Conservation (phyloP, 2,329 filamentous ascomycete genomes). For the Alternaria novae-zelandiae region DNA sequence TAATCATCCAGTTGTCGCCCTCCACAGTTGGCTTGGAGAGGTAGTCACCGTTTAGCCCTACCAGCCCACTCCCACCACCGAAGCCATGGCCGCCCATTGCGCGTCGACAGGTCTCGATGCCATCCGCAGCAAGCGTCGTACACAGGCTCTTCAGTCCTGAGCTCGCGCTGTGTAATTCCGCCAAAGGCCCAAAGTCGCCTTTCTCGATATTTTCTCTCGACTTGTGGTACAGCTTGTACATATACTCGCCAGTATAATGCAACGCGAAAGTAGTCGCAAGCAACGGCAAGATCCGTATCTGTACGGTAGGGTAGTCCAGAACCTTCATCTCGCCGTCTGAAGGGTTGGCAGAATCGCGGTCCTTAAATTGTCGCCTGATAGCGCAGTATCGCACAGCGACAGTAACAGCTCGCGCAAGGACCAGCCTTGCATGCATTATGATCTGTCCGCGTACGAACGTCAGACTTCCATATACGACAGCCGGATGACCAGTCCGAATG, state of each 20-base stretch:
- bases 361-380: constrained; percentile 58
- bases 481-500: constrained; percentile 55
- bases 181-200: constrained; percentile 58
- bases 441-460: constrained; percentile 57
- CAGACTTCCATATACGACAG: constrained; percentile 58
- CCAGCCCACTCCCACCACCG: constrained; percentile 59
- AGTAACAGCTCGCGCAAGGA: constrained; percentile 61
- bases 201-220: constrained; percentile 56
- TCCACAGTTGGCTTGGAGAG: constrained; percentile 62
- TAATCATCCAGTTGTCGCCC: constrained; percentile 65
- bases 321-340: constrained; percentile 53
- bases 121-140: constrained; percentile 60
- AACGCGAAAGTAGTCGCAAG: constrained; percentile 60
- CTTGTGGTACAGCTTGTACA: constrained; percentile 57
- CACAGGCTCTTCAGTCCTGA: constrained; percentile 62
- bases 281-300: constrained; percentile 61
- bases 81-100: constrained; percentile 63
- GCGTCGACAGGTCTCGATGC: constrained; percentile 61
- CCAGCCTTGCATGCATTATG: constrained; percentile 59
- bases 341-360: constrained; percentile 52
- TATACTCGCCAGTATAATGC: constrained; percentile 57
- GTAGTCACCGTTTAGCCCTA: constrained; percentile 60
- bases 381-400: constrained; percentile 59
- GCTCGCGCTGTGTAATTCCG: constrained; percentile 61
- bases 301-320: constrained; percentile 62